Evolutionary conservation across 257 asterid genomes (phyloP), one percentile per base, ranked within the genome.

Genomic region (Solanum etuberosum): DNA sequence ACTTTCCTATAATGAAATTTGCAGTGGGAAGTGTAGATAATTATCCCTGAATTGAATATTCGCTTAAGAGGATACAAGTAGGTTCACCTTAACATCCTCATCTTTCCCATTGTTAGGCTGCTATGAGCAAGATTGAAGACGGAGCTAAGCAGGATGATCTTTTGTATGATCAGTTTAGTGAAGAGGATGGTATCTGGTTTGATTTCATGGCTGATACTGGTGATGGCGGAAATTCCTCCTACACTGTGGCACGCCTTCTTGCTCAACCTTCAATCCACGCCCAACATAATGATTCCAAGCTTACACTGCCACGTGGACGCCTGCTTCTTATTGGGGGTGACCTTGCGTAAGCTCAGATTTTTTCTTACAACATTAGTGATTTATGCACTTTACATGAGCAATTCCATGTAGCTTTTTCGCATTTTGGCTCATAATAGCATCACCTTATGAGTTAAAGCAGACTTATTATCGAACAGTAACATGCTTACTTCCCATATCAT

Each of bases 151-250:
- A 92, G 84, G 95, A 80, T 11, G 96, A 93, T 90, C 95, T 94
- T 84, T 88, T 94, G 86, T 94, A 94, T 37, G 95, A 94, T 87
- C 98, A 94, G 83, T 93, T 90, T 85, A 92, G 92, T 83, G 97
- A 91, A 87, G 86, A 88, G 74, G 95, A 94, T 42, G 98, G 91
- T 86, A 82, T 94, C 74, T 94, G 98, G 98, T 94, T 94, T 86
- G 98, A 94, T 90, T 94, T 94, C 88, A 94, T 94, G 98, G 97
- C 97, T 67, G 98, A 94, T 91, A 94, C 98, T 12, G 98, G 98
- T 70, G 98, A 94, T 81, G 96, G 98, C 54, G 98, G 98, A 68
- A 94, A 94, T 90, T 93, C 98, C 88, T 90, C 98, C 16, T 94
- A 93, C 87, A 91, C 92, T 88, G 97, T 94, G 87, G 97, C 97